Evolutionary conservation across 106 monocot species (phyloP), one percentile per base, ranked within the genome.

Genomic region (Apostasia ramifera): DNA sequence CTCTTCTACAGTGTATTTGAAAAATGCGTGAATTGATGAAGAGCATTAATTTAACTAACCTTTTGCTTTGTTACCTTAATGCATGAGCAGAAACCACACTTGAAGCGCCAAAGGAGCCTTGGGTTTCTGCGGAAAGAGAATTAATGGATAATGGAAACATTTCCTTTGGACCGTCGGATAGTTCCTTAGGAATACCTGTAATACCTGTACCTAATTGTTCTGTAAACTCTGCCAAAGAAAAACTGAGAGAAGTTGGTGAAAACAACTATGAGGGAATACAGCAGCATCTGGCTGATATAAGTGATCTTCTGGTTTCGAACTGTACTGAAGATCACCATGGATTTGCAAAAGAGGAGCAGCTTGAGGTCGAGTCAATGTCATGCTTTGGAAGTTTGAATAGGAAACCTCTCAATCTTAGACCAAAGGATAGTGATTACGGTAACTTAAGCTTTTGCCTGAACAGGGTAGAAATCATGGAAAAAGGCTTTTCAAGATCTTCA

Each of bases 401-500:
- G n/a, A 47, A 76, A 59, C 69, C 74, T 45, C 39, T 8, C 63
- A 37, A 62, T 37, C 52, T 75, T 13, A 59, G 41, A 59, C 52
- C 63, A 47, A 49, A 47, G 68, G 72, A 47, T 13, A 61, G 55
- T 76, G 58, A 26, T 47, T 8, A 47, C 55, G 26, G 7, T 61
- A 69, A 52, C 6, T 5, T 66, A 74, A 66, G 48, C 45, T 55
- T 40, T 70, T 41, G 52, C 7, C 8, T 66, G 47, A 67, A 57
- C 49, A 40, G 13, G 39, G 26, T 49, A 61, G 70, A 70, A 66
- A 40, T 57, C 63, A 40, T 50, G 66, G 53, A 57, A 40, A 61
- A 66, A 63, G 15, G 8, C 8, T 71, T 71, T 75, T 52, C 15
- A 57, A 44, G 44, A 73, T 40, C 51, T 66, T 40, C 70, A 80